Evolutionary conservation across 805 yeast genomes (phyloP).

Genomic region (Wickerhamiella lipophila): DNA sequence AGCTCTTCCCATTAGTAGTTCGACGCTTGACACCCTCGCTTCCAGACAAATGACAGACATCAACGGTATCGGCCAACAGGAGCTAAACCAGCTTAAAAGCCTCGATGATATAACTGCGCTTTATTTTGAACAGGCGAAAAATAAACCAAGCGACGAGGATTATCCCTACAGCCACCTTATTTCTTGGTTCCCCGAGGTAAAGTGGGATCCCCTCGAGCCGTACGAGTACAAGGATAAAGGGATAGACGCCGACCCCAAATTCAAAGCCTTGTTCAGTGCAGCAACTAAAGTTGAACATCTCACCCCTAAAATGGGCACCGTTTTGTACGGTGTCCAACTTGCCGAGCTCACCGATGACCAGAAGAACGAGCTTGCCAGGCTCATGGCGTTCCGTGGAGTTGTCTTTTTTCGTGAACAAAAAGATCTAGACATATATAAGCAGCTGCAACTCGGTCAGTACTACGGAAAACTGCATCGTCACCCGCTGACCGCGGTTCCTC

Average conservation of each 20-base stretch:
- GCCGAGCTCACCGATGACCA: slow-evolving; percentile 34
- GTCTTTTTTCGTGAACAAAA: slow-evolving; percentile 39
- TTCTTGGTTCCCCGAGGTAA: slow-evolving; percentile 24
- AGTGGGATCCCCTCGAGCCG: slow-evolving; percentile 22
- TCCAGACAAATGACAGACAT: neutral
- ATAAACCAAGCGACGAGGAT: slow-evolving; percentile 8
- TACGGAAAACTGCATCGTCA: slow-evolving; percentile 37
- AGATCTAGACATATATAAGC: slow-evolving; percentile 33
- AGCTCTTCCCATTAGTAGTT: neutral
- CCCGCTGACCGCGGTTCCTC: slow-evolving; percentile 30
- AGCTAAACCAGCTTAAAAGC: slow-evolving; percentile 10
- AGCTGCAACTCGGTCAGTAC: slow-evolving; percentile 35
- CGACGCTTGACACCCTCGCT: neutral
- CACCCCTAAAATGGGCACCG: slow-evolving; percentile 40
- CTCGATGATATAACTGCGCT: slow-evolving; percentile 12
- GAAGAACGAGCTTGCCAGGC: slow-evolving; percentile 37
- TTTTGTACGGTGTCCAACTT: slow-evolving; percentile 37
- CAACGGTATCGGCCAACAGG: slow-evolving; percentile 4
- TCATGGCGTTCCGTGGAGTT: slow-evolving; percentile 39
- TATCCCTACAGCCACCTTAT: slow-evolving; percentile 20
- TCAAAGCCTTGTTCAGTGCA: slow-evolving; percentile 32
- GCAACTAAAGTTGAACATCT: slow-evolving; percentile 33
- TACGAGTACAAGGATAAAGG: slow-evolving; percentile 17
- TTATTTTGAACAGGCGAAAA: slow-evolving; percentile 8
- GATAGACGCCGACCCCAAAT: slow-evolving; percentile 28